Evolutionary conservation across 2,329 filamentous ascomycete genomes (phyloP), one percentile per base, ranked within the genome.

Genomic region (Colletotrichum orbiculare): DNA sequence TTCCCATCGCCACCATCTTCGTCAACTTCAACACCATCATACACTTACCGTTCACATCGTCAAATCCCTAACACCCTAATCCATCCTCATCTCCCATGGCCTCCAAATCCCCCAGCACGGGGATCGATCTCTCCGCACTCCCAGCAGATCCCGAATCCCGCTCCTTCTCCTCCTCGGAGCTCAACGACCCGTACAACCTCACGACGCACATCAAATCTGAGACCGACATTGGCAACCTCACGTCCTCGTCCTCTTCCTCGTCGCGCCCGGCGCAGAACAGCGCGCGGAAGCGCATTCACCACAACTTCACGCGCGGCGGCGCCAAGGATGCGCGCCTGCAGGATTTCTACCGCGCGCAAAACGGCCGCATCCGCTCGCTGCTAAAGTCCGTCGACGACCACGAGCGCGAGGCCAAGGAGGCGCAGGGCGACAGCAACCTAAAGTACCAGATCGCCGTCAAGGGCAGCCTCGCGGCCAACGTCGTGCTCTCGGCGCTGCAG

Each of bases 351-450:
- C 87, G 93, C 75, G 85, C 85, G 37, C 95, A 99, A 75, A 99
- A 99, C 75, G 92, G 94, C 76, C 94, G 93, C 71, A 99, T 99
- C 70, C 89, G 97, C 80, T 88, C 93, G 10, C 86, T 97, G 79
- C 84, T 98, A 69, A 97, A 97, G 80, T 90, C 92, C 3, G 95
- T 98, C 2, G 93, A 97, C 73, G 93, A 97, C 74, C 96, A 98
- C 78, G 85, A 91, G 15, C 89, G 90, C 41, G 90, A 93, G 52
- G 94, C 94, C 41, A 90, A 88, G 69, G 91, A 96, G 71, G 88
- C 94, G 75, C 89, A 91, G 64, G 89, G 88, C 64, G 91, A 94
- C 38, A 95, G 96, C 74, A 91, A 95, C 67, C 79, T 97, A 71
- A 89, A 91, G 73, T 90, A 86, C 78, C 86, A 87, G 71, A 91